Evolutionary conservation across 192 early-diverging fungal species (phyloP).

Genomic region (Coemansia javaensis): DNA sequence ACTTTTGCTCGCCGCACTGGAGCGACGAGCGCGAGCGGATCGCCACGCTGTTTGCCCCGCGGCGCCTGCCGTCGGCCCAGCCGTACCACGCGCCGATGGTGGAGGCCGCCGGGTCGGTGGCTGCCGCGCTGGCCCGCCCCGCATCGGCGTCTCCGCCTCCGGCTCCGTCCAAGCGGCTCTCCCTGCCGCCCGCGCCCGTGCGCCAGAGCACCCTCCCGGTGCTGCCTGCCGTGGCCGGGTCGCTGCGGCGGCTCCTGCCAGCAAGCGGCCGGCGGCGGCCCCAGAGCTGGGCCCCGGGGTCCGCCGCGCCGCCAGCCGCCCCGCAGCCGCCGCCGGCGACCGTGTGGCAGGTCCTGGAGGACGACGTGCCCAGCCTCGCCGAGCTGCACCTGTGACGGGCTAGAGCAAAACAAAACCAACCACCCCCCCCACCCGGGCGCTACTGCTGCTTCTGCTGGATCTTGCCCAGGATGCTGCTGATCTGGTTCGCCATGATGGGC

Average conservation of each 20-base stretch:
- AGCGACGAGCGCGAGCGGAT: conserved; percentile 24
- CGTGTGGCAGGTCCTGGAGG: conserved; percentile 20
- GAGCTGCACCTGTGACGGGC: no score
- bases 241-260: not conserved
- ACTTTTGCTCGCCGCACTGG: conserved; percentile 35
- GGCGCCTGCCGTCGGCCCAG: conserved; percentile 12
- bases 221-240: no score
- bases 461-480: conserved; percentile 23
- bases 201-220: no score
- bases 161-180: not conserved
- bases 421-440: no score
- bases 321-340: not conserved
- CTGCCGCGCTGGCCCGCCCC: not conserved
- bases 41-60: conserved; percentile 30
- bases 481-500: conserved; percentile 39
- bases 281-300: not conserved
- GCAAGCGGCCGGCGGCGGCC: not conserved
- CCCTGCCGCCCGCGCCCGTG: no score
- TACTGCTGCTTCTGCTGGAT: conserved; percentile 6
- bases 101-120: not conserved
- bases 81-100: conserved; percentile 14
- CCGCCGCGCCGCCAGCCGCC: not conserved
- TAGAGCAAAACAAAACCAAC: no score
- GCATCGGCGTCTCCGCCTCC: not conserved
- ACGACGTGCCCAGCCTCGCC: conserved; percentile 16